Percentiles rank a stretch among this genome's conserved stretches.
These are phyloP conservation scores for Geotrichum candidum DNA, from an alignment of 1,139 yeast genomes.

Conservation along the genomic window DNA sequence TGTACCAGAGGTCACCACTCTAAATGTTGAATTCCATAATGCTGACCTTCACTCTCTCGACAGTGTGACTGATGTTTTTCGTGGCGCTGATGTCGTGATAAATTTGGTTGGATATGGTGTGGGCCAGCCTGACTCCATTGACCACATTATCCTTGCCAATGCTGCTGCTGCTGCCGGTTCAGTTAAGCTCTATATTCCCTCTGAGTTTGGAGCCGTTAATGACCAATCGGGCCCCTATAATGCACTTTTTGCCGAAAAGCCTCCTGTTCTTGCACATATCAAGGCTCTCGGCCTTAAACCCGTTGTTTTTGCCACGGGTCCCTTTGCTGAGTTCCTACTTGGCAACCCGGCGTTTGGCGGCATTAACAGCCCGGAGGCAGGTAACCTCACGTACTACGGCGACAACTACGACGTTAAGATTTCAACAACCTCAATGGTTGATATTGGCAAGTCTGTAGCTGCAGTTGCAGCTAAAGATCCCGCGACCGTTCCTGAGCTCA, in stretches of 20 bases:
- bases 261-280: conserved; percentile 39
- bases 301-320: conserved; percentile 43
- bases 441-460: conserved; percentile 8
- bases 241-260: conserved; percentile 40
- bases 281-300: conserved; percentile 47
- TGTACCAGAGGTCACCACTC: conserved; percentile 37
- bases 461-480: background rate
- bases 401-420: conserved; percentile 1
- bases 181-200: conserved; percentile 53
- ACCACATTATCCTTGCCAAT: conserved; percentile 31
- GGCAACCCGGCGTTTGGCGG: conserved; percentile 35
- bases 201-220: conserved; percentile 55
- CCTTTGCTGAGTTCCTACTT: conserved; percentile 39
- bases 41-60: conserved; percentile 27
- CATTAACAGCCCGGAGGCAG: conserved; percentile 19
- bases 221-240: conserved; percentile 29
- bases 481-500: background rate
- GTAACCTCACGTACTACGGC: conserved; percentile 6
- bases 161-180: conserved; percentile 37
- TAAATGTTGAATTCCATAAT: conserved; percentile 20
- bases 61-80: conserved; percentile 36
- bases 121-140: conserved; percentile 18
- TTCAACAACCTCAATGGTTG: conserved; percentile 2
- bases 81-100: conserved; percentile 49
- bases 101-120: conserved; percentile 38